Evolutionary conservation across 2,329 filamentous ascomycete genomes (phyloP).

Genomic region (Bipolaris cookei): DNA sequence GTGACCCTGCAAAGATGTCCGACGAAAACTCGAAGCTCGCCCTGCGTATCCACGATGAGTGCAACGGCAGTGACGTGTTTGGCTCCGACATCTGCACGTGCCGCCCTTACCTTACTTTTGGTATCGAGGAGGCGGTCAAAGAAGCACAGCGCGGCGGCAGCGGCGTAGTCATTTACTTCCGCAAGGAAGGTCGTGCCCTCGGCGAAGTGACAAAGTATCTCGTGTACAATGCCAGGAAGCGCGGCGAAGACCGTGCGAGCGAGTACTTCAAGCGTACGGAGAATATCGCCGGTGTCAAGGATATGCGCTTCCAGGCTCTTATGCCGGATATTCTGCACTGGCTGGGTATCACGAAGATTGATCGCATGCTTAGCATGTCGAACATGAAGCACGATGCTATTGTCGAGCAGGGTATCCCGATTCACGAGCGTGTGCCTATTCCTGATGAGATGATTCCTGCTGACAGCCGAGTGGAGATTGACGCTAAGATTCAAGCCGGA

Average conservation of each 20-base stretch:
- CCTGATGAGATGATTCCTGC: slow-evolving; percentile 93
- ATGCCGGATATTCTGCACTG: slow-evolving; percentile 99
- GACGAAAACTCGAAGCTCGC: slow-evolving; percentile 82
- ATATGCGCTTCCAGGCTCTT: slow-evolving; percentile 96
- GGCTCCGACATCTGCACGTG: slow-evolving; percentile 98
- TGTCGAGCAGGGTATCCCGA: slow-evolving; percentile 83
- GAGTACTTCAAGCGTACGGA: slow-evolving; percentile 98
- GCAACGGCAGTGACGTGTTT: slow-evolving; percentile 97
- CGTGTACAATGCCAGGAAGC: slow-evolving; percentile 81
- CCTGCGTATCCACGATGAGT: slow-evolving; percentile 84
- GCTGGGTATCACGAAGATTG: slow-evolving; percentile 98
- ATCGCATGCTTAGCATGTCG: slow-evolving; percentile 98
- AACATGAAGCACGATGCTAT: slow-evolving; percentile 96
- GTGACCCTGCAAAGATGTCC: slow-evolving; percentile 91
- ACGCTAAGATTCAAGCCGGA: slow-evolving; percentile 94
- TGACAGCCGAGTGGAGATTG: slow-evolving; percentile 96
- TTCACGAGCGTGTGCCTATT: slow-evolving; percentile 87
- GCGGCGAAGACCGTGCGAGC: slow-evolving; percentile 77
- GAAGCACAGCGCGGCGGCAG: slow-evolving; percentile 93
- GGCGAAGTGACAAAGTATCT: slow-evolving; percentile 92
- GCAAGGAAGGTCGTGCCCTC: slow-evolving; percentile 92
- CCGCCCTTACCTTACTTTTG: slow-evolving; percentile 92
- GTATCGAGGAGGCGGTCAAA: slow-evolving; percentile 96
- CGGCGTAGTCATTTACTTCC: slow-evolving; percentile 97
- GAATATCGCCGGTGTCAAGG: slow-evolving; percentile 94